Conservation (phyloP, 345 rosid species). For the Populus euphratica region DNA sequence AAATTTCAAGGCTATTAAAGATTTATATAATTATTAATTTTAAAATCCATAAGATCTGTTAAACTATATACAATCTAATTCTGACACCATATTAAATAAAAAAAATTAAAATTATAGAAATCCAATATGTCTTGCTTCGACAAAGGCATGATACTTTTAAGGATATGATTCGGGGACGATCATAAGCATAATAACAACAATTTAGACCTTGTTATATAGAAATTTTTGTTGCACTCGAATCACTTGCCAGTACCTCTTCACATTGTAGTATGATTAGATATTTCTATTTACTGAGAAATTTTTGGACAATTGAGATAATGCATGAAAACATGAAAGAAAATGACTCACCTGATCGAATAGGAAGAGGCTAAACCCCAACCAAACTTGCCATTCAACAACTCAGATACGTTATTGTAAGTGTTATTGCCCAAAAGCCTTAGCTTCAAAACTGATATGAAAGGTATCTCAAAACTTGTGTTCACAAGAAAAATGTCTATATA, state of each 20-base stretch:
- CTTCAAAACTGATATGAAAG: slow-evolving; percentile 55
- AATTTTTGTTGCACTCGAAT: slow-evolving; percentile 35
- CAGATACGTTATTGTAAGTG: slow-evolving; percentile 5
- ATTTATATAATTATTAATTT: too few relatives aligned
- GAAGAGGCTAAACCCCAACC: background rate
- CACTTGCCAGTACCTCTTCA: slow-evolving; percentile 40
- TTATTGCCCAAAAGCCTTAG: slow-evolving; percentile 29
- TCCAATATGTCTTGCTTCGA: too few relatives aligned
- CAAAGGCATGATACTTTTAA: slow-evolving; percentile 21
- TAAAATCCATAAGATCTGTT: accelerated
- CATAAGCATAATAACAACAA: slow-evolving; percentile 18
- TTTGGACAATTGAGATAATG: background rate
- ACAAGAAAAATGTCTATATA: slow-evolving; percentile 39
- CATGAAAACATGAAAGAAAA: background rate
- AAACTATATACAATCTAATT: accelerated
- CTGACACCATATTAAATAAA: accelerated
- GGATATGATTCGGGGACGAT: slow-evolving; percentile 22
- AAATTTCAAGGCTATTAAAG: accelerated
- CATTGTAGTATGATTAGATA: slow-evolving; percentile 21
- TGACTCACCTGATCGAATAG: slow-evolving; percentile 32
- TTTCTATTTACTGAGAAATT: background rate
- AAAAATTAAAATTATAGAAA: too few relatives aligned
- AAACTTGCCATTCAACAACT: slow-evolving; percentile 24
- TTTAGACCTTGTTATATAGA: slow-evolving; percentile 31
- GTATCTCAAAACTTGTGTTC: slow-evolving; percentile 44